phyloP scores from a whole-genome alignment of 257 asterid genomes.

The Nicotiana sylvestris region DNA sequence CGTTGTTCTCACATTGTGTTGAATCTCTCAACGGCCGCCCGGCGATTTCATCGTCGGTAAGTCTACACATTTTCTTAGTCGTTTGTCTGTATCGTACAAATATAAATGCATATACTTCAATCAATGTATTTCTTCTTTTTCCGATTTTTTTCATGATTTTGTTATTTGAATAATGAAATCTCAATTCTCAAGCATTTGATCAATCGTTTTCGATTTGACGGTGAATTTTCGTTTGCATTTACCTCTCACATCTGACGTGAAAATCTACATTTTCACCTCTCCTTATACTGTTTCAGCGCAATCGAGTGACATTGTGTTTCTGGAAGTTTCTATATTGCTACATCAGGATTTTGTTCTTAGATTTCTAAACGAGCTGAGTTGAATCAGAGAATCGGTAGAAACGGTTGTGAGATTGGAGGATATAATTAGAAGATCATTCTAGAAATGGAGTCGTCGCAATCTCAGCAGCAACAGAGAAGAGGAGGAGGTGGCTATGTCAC shows the following conservation, averaged over 20 bases:
- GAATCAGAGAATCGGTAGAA: constrained; percentile 25
- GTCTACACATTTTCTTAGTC: not conserved
- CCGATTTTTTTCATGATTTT: not conserved
- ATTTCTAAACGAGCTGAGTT: constrained; percentile 25
- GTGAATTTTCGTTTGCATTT: constrained; percentile 6
- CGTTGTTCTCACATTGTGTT: constrained; percentile 26
- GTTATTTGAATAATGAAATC: not conserved
- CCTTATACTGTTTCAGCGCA: not conserved
- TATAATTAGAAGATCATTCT: not conserved
- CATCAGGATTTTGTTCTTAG: constrained; percentile 18
- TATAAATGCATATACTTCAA: not conserved
- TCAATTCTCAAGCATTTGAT: not conserved
- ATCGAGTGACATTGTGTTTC: not conserved
- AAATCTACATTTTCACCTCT: not conserved
- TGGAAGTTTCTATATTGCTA: not conserved
- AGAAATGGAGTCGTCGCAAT: constrained; percentile 52
- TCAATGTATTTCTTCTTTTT: not conserved
- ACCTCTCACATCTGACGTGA: not conserved
- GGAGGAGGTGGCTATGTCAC: constrained; percentile 52
- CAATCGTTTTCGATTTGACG: constrained; percentile 13
- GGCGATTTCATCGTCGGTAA: constrained; percentile 28
- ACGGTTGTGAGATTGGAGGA: constrained; percentile 14
- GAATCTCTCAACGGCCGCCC: constrained; percentile 47
- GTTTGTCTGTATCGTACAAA: not conserved
- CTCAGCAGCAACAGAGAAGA: constrained; percentile 47